phyloP scores from a whole-genome alignment of 768 basidiomycete species.

The Omphalotus guepiniiformis region DNA sequence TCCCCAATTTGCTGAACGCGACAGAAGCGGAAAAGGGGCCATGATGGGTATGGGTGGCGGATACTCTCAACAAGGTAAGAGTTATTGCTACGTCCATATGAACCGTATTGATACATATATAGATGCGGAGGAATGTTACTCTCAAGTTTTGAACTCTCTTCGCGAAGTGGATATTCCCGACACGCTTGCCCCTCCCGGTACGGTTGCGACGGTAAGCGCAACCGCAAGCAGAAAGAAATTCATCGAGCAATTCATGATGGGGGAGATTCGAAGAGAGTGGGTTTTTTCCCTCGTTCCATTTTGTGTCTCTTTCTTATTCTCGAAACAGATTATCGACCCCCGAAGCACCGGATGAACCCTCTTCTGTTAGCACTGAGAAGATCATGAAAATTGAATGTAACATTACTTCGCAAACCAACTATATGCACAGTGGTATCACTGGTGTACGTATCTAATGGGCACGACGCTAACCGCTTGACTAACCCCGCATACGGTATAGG shows the following conservation, averaged over 20 bases:
- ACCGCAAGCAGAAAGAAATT: conserved; percentile 47
- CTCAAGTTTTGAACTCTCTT: conserved; percentile 66
- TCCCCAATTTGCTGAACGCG: conserved; percentile 86
- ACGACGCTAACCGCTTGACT: background rate
- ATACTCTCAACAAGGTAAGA: conserved; percentile 69
- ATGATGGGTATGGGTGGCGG: conserved; percentile 32
- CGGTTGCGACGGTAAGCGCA: conserved; percentile 16
- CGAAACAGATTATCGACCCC: conserved; percentile 18
- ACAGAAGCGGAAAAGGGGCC: conserved; percentile 36
- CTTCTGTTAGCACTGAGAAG: conserved; percentile 59
- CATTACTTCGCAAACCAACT: conserved; percentile 83
- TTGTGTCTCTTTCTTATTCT: background rate
- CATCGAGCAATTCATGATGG: conserved; percentile 78
- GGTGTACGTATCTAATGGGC: conserved; percentile 43
- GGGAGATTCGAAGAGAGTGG: conserved; percentile 69
- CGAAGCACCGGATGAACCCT: conserved; percentile 76
- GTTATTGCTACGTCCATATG: conserved; percentile 21
- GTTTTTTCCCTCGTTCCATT: conserved; percentile 10
- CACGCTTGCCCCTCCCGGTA: conserved; percentile 21
- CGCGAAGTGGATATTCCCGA: conserved; percentile 62
- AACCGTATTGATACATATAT: background rate
- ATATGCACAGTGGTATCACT: conserved; percentile 80
- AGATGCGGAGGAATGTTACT: conserved; percentile 93
- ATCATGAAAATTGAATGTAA: conserved; percentile 92
- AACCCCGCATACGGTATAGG: conserved; percentile 36